phyloP scores from a whole-genome alignment of 2,329 filamentous ascomycete species.

The Claviceps lovelessii region DNA sequence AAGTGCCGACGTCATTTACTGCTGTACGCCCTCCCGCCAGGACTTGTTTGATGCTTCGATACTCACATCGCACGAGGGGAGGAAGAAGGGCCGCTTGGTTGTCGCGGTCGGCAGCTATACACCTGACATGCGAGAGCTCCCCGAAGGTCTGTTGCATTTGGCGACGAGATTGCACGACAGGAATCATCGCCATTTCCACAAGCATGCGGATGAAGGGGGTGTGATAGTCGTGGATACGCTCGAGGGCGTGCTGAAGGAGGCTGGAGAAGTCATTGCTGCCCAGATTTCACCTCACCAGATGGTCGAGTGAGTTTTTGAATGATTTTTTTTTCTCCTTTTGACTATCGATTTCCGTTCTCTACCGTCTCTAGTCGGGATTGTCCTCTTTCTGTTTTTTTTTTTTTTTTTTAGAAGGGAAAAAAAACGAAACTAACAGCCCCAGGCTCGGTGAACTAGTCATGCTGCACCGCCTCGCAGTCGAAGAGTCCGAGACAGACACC shows the following conservation, averaged over 20 bases:
- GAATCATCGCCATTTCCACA: conserved; percentile 48
- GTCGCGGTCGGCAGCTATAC: conserved; percentile 58
- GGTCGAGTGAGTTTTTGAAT: conserved; percentile 48
- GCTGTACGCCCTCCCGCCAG: conserved; percentile 63
- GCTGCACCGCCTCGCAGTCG: conserved; percentile 33
- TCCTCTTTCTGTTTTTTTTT: neutral
- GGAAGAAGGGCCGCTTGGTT: conserved; percentile 57
- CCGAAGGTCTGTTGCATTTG: conserved; percentile 58
- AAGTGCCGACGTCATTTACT: conserved; percentile 69
- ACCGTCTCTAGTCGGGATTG: too few relatives aligned
- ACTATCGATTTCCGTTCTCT: too few relatives aligned
- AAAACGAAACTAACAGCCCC: neutral
- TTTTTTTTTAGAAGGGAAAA: too few relatives aligned
- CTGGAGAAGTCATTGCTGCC: conserved; percentile 74
- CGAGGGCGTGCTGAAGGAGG: conserved; percentile 65
- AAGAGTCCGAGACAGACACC: conserved; percentile 24
- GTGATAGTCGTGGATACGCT: conserved; percentile 63
- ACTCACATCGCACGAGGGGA: conserved; percentile 56
- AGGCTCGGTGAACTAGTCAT: conserved; percentile 65
- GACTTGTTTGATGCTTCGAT: conserved; percentile 63
- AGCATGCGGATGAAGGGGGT: conserved; percentile 47
- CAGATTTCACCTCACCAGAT: conserved; percentile 59
- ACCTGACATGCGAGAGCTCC: conserved; percentile 67
- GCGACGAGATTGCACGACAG: conserved; percentile 33
- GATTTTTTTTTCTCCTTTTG: too few relatives aligned